A percentile compares a stretch with the other conserved stretches of the same genome.
Evolutionary conservation across 2,329 filamentous ascomycete species (phyloP).

Genomic region (Trichocomaceae sp.): DNA sequence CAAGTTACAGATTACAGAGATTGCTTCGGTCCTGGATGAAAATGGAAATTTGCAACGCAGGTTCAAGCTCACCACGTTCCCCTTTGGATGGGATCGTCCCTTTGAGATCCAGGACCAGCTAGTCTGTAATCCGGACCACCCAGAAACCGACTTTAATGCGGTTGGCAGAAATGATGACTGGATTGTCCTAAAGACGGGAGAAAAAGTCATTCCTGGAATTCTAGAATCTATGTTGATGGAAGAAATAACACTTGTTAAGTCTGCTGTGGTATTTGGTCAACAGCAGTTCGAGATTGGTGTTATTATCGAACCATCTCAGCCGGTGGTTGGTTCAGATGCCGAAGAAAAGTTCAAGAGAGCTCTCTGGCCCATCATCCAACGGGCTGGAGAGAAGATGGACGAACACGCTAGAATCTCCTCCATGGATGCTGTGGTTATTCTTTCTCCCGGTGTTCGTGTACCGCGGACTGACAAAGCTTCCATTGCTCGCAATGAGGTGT

Average conservation of each 20-base stretch:
- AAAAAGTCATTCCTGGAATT: slow-evolving; percentile 1
- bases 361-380: slow-evolving; percentile 6
- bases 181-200: slow-evolving; percentile 1
- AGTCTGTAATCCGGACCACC: background rate
- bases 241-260: background rate
- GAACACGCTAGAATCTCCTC: slow-evolving; percentile 2
- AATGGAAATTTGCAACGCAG: background rate
- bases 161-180: slow-evolving; percentile 6
- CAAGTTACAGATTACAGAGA: background rate
- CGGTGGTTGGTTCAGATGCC: background rate
- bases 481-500: slow-evolving; percentile 4
- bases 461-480: slow-evolving; percentile 4
- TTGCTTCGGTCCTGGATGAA: background rate
- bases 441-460: background rate
- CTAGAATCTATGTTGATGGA: slow-evolving; percentile 1
- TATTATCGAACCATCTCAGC: background rate
- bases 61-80: background rate
- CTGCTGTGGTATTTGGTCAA: slow-evolving; percentile 3
- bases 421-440: background rate
- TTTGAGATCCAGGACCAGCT: slow-evolving; percentile 5
- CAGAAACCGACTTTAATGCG: slow-evolving; percentile 2
- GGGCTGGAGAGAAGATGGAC: slow-evolving; percentile 3
- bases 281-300: slow-evolving; percentile 5
- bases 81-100: background rate
- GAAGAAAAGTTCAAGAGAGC: background rate